Base-by-base conservation (phyloP, 768 basidiomycete genomes). In the Albatrellus ellisii region DNA sequence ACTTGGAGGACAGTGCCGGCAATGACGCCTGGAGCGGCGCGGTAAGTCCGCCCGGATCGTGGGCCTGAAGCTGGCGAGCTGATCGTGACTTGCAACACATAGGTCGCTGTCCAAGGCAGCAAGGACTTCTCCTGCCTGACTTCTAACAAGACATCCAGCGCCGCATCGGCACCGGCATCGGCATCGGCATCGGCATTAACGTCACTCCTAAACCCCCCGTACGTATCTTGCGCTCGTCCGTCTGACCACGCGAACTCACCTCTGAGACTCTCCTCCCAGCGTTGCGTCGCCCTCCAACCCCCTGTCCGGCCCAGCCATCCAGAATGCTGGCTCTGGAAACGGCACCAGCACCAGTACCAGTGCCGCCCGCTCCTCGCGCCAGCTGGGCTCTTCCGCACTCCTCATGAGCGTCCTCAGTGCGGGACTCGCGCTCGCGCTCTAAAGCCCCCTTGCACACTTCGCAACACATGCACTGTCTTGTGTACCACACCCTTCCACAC, bases 11-110 rank as follows among this genome's bases (percentile, higher is more conserved):
- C 53, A 52, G 59, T 2, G 41, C 52, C 26, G 72, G 63, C 22
- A 54, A 77, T 3, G 80, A 85, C 51, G 81, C 70, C 3, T 88
- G 84, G 84, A 75, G 72, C 49, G 65, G 62, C 26, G 51, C 49
- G 9, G 83, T 84, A 46, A 54, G 75, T 66, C n/a, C n/a, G n/a
- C 14, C 46, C 34, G 14, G 43, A 48, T 36, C n/a, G 6, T 2
- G 25, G 20, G 24, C 8, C 28, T 12, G 39, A 22, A 20, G 32
- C 27, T 28, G 22, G 8, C 12, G 22, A 22, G 3, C 8, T 1
- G 18, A n/a, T 14, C 10, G 27, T 24, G 2, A 12, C 8, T 7
- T n/a, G 9, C 10, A 15, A 15, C 35, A 9, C 11, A 38, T 14
- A 70, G 69, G 50, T 66, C 48, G 56, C 56, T 26, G 53, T 72